A percentile compares a stretch with the other conserved stretches of the same genome.
Evolutionary conservation across 2,329 filamentous ascomycete genomes (phyloP).

Genomic region (Pseudovirgaria hyperparasitica): DNA sequence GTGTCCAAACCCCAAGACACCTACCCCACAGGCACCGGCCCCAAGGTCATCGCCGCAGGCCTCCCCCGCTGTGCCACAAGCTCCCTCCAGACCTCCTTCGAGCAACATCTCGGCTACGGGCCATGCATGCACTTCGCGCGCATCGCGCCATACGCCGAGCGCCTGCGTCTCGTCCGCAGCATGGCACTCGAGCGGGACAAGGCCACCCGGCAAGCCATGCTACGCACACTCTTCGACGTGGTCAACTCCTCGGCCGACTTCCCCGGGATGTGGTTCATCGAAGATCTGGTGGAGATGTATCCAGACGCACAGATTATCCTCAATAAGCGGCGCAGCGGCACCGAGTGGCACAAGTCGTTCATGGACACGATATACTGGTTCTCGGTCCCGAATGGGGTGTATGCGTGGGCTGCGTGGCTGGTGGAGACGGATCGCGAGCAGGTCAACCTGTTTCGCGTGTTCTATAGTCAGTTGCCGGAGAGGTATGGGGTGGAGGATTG

Average conservation of each 20-base stretch:
- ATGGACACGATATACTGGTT: not conserved
- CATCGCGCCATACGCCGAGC: slow-evolving; percentile 2
- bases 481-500: slow-evolving; percentile 1
- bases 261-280: not conserved
- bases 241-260: slow-evolving; percentile 1
- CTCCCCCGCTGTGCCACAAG: slow-evolving; percentile 2
- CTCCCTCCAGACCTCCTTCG: slow-evolving; percentile 3
- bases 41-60: slow-evolving; percentile 2
- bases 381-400: not conserved
- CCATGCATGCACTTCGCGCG: slow-evolving; percentile 1
- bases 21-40: not conserved
- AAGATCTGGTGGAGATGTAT: slow-evolving; percentile 4
- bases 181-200: slow-evolving; percentile 1
- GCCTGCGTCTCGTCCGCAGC: not conserved
- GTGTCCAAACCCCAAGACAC: not conserved
- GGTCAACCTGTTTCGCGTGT: slow-evolving; percentile 1
- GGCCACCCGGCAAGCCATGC: slow-evolving; percentile 1
- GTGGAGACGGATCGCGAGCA: not conserved
- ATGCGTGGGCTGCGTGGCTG: not conserved
- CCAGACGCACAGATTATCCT: slow-evolving; percentile 3
- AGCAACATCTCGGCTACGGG: slow-evolving; percentile 1
- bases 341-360: slow-evolving; percentile 1
- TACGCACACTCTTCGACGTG: slow-evolving; percentile 1
- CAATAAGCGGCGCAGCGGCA: slow-evolving; percentile 1
- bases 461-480: not conserved